Percentiles rank a stretch among this genome's conserved stretches.
Evolutionary conservation across 495 filamentous ascomycete species (phyloP).

Genomic region (Apiosordaria backusii): DNA sequence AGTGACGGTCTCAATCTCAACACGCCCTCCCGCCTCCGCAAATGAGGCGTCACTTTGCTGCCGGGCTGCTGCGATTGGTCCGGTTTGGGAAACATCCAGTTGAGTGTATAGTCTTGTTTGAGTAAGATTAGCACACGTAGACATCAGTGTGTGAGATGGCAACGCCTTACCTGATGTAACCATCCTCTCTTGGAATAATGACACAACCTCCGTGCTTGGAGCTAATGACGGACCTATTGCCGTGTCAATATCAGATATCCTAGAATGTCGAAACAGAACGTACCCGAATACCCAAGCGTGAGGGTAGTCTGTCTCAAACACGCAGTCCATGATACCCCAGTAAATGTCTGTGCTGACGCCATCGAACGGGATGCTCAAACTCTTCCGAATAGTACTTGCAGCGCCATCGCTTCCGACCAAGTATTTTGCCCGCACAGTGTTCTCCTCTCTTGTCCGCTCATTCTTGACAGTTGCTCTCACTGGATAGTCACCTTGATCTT

Average conservation of each 20-base stretch:
- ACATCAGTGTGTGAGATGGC: background rate
- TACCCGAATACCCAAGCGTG: background rate
- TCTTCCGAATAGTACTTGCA: background rate
- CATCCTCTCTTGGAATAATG: background rate
- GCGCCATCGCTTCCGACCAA: background rate
- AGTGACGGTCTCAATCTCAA: background rate
- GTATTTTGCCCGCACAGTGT: background rate
- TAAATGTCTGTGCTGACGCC: background rate
- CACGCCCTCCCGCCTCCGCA: background rate
- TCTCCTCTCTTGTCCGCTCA: background rate
- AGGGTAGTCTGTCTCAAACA: background rate
- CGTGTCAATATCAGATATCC: background rate
- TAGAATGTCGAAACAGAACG: background rate
- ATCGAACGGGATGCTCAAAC: background rate
- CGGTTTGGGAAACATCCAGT: background rate
- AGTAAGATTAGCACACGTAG: too few relatives aligned
- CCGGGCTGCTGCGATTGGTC: background rate
- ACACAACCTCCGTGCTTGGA: background rate
- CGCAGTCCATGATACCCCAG: background rate
- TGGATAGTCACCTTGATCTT: background rate
- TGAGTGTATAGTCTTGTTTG: background rate
- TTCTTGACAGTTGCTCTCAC: background rate
- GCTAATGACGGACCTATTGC: background rate
- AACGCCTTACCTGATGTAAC: background rate
- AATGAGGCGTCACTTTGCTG: background rate